Percentiles rank a stretch among this genome's conserved stretches.
phyloP scores from a whole-genome alignment of 140 eudicot genomes.

The Bidens hawaiensis region DNA sequence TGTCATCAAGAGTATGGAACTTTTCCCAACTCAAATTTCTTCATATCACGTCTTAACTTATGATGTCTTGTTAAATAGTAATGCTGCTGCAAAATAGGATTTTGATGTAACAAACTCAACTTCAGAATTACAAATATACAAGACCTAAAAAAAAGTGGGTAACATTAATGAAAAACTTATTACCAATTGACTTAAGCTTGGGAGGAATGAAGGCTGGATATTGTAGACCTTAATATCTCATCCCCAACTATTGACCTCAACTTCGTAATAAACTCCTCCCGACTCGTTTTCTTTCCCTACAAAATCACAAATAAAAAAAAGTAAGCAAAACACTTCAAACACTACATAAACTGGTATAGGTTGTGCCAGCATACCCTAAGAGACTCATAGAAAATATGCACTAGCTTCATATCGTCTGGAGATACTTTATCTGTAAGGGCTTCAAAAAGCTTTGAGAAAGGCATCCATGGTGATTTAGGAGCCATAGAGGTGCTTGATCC shows the following conservation, averaged over 20 bases:
- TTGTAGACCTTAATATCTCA: constrained; percentile 46
- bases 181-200: constrained; percentile 28
- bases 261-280: constrained; percentile 58
- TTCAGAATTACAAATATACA: not conserved
- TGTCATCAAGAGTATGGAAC: not conserved
- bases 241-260: constrained; percentile 74
- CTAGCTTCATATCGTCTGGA: constrained; percentile 43
- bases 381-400: constrained; percentile 41
- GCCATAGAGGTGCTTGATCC: constrained; percentile 36
- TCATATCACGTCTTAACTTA: not conserved
- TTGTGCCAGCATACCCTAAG: constrained; percentile 40
- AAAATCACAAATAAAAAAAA: constrained; percentile 6
- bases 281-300: constrained; percentile 54
- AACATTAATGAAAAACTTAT: too few species aligned
- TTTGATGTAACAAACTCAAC: not conserved
- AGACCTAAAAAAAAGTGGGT: not conserved
- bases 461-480: constrained; percentile 82
- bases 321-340: not conserved
- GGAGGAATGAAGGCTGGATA: constrained; percentile 43
- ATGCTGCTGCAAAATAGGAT: constrained; percentile 19
- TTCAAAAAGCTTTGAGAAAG: constrained; percentile 64
- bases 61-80: constrained; percentile 5
- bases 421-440: constrained; percentile 54
- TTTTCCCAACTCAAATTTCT: not conserved
- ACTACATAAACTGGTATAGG: not conserved